Conservation (phyloP, 2,329 filamentous ascomycete species). For the Ceratocystis cubensis region DNA sequence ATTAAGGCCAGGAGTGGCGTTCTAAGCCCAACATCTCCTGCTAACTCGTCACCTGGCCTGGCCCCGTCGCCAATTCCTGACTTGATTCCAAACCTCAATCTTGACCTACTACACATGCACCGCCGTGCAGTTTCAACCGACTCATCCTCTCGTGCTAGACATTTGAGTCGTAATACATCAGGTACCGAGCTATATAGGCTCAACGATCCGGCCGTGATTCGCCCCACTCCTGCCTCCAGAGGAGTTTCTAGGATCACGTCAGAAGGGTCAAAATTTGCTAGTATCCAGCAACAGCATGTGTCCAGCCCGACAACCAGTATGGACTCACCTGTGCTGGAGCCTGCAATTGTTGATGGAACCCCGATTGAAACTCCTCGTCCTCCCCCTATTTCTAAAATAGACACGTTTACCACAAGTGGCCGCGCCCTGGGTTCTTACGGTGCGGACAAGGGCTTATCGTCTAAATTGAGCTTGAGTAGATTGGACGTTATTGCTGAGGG, state of each 20-base stretch:
- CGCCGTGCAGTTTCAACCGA: conserved; percentile 15
- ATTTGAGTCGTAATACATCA: conserved; percentile 10
- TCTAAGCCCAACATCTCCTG: neutral
- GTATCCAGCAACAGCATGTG: neutral
- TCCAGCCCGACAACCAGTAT: neutral
- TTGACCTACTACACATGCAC: conserved; percentile 7
- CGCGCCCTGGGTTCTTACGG: neutral
- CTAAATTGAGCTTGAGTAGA: conserved; percentile 14
- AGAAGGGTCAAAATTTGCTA: neutral
- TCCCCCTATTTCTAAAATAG: conserved; percentile 16
- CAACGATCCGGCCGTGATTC: neutral
- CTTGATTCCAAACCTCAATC: conserved; percentile 7
- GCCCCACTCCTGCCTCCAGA: neutral
- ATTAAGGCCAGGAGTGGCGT: conserved; percentile 8
- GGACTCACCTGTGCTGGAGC: conserved; percentile 13
- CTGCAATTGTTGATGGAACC: conserved; percentile 17
- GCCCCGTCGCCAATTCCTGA: conserved; percentile 19
- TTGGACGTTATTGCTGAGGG: conserved; percentile 16
- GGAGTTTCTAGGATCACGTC: neutral
- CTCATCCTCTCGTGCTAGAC: conserved; percentile 11
- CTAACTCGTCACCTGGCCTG: conserved; percentile 14
- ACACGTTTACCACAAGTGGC: neutral
- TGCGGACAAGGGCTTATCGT: conserved; percentile 6
- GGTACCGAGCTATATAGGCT: conserved; percentile 14
- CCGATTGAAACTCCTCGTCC: conserved; percentile 16